These are phyloP conservation scores for Scorias spongiosa DNA, from an alignment of 2,329 filamentous ascomycete species.

Conservation along the genomic window DNA sequence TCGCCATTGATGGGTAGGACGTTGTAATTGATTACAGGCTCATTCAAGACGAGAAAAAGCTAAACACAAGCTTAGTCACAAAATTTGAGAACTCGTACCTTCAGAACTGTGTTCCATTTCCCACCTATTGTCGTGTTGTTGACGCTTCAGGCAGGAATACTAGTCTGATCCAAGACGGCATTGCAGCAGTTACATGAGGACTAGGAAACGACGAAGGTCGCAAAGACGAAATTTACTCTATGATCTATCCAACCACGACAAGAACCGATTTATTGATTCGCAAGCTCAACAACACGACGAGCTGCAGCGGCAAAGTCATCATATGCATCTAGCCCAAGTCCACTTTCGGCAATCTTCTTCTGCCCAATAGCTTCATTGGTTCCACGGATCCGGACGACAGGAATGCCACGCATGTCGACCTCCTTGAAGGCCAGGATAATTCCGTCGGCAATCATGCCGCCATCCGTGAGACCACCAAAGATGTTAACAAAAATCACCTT, in stretches of 20 bases:
- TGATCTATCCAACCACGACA: background rate
- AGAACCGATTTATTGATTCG: constrained; percentile 11
- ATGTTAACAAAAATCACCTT: constrained; percentile 60
- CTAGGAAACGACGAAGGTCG: too few species aligned
- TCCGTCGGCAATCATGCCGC: constrained; percentile 68
- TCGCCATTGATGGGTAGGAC: too few species aligned
- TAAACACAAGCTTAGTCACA: too few species aligned
- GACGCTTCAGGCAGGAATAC: too few species aligned
- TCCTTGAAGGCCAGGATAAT: constrained; percentile 59
- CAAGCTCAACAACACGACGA: constrained; percentile 47
- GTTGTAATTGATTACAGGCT: too few species aligned
- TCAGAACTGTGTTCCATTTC: too few species aligned
- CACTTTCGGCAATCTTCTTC: constrained; percentile 52
- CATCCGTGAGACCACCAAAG: constrained; percentile 54
- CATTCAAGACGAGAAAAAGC: too few species aligned
- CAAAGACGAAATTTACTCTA: too few species aligned
- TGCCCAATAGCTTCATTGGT: constrained; percentile 59
- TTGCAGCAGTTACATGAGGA: too few species aligned
- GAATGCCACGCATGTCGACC: constrained; percentile 38
- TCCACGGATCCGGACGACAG: constrained; percentile 61
- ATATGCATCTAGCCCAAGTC: constrained; percentile 52
- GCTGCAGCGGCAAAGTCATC: constrained; percentile 63
- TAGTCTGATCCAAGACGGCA: too few species aligned
- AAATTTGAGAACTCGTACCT: too few species aligned
- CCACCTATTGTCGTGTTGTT: too few species aligned